Percentiles rank a stretch among this genome's conserved stretches.
These are phyloP conservation scores for Cryptococcus sp. DNA, from an alignment of 1,284 basidiomycete species.

Conservation along the genomic window DNA sequence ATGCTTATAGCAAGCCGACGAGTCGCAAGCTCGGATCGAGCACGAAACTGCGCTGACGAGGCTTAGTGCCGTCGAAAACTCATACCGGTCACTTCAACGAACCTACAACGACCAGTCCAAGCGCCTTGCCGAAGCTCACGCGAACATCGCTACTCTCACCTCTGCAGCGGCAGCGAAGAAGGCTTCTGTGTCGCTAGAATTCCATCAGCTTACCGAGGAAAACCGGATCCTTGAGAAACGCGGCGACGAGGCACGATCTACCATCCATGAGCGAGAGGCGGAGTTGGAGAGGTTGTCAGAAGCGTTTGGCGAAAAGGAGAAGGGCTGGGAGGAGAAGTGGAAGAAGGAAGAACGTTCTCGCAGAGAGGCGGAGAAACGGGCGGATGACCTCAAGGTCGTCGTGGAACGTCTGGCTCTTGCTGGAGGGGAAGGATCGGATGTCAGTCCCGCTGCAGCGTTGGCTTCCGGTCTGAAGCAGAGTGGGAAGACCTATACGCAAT, in stretches of 20 bases:
- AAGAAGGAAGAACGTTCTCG: constrained; percentile 51
- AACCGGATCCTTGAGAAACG: constrained; percentile 44
- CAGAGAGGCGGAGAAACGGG: constrained; percentile 53
- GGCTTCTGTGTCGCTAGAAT: constrained; percentile 37
- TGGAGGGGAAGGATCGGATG: constrained; percentile 34
- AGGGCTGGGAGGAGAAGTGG: constrained; percentile 51
- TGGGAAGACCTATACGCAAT: constrained; percentile 61
- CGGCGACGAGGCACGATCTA: constrained; percentile 42
- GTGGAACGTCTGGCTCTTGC: constrained; percentile 49
- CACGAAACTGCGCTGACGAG: constrained; percentile 38
- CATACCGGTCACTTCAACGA: constrained; percentile 37
- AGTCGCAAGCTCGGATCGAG: constrained; percentile 38
- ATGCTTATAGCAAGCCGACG: constrained; percentile 39
- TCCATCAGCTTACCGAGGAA: constrained; percentile 44
- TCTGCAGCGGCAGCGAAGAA: constrained; percentile 47
- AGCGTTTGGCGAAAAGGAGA: constrained; percentile 51
- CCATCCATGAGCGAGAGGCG: constrained; percentile 47
- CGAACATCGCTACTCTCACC: constrained; percentile 47
- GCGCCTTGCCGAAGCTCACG: constrained; percentile 45
- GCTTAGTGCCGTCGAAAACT: constrained; percentile 34
- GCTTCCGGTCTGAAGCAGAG: constrained; percentile 66
- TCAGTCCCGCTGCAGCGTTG: constrained; percentile 83
- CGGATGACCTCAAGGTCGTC: constrained; percentile 51
- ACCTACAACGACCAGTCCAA: constrained; percentile 46
- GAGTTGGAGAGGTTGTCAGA: constrained; percentile 47